Evolutionary conservation across 768 basidiomycete species (phyloP).

Genomic region (Macrolepiota dolichaula): DNA sequence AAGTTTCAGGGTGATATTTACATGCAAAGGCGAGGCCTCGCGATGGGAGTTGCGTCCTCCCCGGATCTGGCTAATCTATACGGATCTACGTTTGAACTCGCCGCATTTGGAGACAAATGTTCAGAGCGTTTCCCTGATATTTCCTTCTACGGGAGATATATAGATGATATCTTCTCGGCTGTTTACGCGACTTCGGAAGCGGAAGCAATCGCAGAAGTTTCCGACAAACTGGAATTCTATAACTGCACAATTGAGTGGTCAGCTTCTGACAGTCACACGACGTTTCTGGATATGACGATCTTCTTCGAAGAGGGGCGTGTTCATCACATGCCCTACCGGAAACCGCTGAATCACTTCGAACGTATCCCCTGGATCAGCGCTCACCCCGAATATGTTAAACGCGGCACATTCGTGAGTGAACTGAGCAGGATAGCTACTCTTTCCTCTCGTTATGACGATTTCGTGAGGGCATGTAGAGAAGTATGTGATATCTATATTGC

Average conservation of each 20-base stretch:
- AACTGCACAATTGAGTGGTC: conserved; percentile 21
- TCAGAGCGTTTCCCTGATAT: too few relatives aligned
- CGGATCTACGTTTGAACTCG: conserved; percentile 20
- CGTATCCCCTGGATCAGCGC: background rate
- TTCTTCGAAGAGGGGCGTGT: conserved; percentile 14
- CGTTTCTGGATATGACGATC: conserved; percentile 26
- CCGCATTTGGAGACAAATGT: background rate
- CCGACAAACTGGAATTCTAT: conserved; percentile 5
- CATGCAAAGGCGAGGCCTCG: conserved; percentile 24
- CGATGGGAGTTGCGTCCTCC: conserved; percentile 27
- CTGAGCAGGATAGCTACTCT: background rate
- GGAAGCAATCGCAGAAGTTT: conserved; percentile 11
- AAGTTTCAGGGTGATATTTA: conserved; percentile 19
- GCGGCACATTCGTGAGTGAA: background rate
- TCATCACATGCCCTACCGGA: background rate
- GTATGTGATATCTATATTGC: background rate
- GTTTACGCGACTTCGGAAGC: too few relatives aligned
- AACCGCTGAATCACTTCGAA: background rate
- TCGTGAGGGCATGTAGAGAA: background rate
- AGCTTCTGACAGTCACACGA: conserved; percentile 12
- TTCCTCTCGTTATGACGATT: background rate
- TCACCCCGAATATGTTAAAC: background rate
- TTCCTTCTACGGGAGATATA: too few relatives aligned
- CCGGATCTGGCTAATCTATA: conserved; percentile 30
- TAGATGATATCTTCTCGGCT: too few relatives aligned